These are phyloP conservation scores for Tolypocladium cylindrosporum DNA, from an alignment of 2,329 filamentous ascomycete species.

Conservation along the genomic window DNA sequence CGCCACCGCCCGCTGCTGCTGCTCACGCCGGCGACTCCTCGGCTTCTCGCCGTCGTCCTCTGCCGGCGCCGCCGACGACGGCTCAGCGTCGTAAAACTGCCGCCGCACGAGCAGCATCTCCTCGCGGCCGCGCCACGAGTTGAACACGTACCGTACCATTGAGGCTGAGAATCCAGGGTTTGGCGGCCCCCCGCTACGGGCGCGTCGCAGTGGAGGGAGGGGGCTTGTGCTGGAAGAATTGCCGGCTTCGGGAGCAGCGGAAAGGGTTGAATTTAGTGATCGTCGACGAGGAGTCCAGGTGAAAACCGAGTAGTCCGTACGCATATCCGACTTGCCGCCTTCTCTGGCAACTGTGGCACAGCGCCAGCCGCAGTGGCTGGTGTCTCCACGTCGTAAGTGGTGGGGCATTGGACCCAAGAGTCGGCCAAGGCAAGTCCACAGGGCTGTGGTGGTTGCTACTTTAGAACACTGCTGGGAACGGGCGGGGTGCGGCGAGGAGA, in stretches of 20 bases:
- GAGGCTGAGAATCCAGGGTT: background rate
- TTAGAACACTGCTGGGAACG: background rate
- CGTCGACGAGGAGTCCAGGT: background rate
- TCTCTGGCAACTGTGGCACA: background rate
- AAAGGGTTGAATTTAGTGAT: background rate
- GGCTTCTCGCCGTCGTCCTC: background rate
- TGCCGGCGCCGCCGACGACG: background rate
- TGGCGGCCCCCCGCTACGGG: background rate
- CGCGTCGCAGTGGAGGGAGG: background rate
- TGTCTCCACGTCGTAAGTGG: background rate
- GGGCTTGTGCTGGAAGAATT: background rate
- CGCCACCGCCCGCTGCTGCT: conserved; percentile 40
- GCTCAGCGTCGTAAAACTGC: conserved; percentile 44
- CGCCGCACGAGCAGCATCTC: conserved; percentile 57
- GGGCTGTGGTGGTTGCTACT: background rate
- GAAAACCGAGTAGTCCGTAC: background rate
- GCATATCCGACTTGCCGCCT: background rate
- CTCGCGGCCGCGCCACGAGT: conserved; percentile 57
- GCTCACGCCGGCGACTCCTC: conserved; percentile 10
- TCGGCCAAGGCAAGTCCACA: background rate
- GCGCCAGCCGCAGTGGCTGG: background rate
- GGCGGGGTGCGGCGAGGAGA: background rate
- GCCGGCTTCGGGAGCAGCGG: background rate
- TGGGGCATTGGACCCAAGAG: background rate
- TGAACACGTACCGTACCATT: conserved; percentile 68